phyloP scores from a whole-genome alignment of 306 rosid species.

The Casuarina equisetifolia region DNA sequence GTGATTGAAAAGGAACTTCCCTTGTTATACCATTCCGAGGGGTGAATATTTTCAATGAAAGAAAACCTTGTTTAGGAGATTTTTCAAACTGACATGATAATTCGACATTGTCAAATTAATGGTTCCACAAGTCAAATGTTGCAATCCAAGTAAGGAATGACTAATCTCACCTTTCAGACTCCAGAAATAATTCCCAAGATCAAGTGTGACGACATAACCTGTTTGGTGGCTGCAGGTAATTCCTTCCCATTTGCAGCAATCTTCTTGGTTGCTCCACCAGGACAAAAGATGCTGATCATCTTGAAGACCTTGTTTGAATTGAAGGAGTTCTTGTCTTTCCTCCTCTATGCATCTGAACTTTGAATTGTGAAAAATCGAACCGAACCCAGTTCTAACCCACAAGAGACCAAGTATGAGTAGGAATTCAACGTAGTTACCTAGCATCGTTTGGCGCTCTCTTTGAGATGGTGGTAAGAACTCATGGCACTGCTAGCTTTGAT shows the following conservation, averaged over 20 bases:
- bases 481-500: no score
- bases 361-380: neutral
- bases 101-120: no score
- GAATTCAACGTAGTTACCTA: neutral
- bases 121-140: neutral
- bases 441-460: neutral
- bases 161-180: neutral
- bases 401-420: no score
- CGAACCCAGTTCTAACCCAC: neutral
- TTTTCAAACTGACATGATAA: no score
- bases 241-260: conserved; percentile 35
- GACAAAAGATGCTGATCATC: neutral
- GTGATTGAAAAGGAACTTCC: no score
- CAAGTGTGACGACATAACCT: conserved; percentile 20
- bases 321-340: conserved; percentile 17
- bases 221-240: conserved; percentile 18
- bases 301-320: conserved; percentile 3
- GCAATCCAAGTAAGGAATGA: neutral
- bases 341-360: conserved; percentile 4
- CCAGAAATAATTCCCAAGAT: neutral
- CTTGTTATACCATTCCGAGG: no score
- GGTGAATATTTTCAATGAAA: no score
- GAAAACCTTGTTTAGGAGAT: no score
- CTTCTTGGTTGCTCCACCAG: neutral
- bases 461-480: no score